Evolutionary conservation across 768 basidiomycete species (phyloP).

Genomic region (Calocera viscosa): DNA sequence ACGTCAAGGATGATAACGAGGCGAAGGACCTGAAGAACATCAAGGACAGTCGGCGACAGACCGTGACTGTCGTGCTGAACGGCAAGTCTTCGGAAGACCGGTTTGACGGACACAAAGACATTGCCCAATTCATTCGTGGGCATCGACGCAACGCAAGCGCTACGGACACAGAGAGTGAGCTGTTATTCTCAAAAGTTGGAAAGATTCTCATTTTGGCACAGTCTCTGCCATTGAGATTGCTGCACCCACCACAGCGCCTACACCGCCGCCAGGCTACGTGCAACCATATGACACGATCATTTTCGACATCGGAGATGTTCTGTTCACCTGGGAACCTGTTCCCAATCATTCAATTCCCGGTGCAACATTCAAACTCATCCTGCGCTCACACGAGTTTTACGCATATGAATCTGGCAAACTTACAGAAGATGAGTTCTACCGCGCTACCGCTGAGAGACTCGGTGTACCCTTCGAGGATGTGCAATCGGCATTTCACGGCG

Average conservation of each 20-base stretch:
- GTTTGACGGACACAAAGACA: not conserved
- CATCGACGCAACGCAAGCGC: not conserved
- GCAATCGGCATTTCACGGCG: constrained; percentile 35
- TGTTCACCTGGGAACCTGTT: constrained; percentile 42
- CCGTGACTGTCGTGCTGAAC: not conserved
- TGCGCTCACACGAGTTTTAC: constrained; percentile 39
- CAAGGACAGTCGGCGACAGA: not conserved
- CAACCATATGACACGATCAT: constrained; percentile 27
- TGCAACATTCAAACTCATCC: constrained; percentile 32
- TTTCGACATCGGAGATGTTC: constrained; percentile 45
- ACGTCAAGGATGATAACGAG: not conserved
- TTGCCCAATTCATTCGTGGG: not conserved
- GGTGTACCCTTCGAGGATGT: constrained; percentile 32
- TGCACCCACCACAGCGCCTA: not conserved
- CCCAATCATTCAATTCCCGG: constrained; percentile 33
- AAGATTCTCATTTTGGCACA: not conserved
- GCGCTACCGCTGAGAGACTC: constrained; percentile 32
- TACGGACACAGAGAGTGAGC: not conserved
- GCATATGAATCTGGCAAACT: constrained; percentile 42
- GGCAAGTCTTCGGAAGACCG: not conserved
- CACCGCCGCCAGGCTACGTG: not conserved
- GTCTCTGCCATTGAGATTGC: not conserved
- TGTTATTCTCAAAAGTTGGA: not conserved
- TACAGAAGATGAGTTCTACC: constrained; percentile 36
- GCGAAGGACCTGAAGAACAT: not conserved